Percentiles rank a stretch among this genome's conserved stretches.
Evolutionary conservation across 768 basidiomycete species (phyloP).

Genomic region (Aureoboletus auriporus): DNA sequence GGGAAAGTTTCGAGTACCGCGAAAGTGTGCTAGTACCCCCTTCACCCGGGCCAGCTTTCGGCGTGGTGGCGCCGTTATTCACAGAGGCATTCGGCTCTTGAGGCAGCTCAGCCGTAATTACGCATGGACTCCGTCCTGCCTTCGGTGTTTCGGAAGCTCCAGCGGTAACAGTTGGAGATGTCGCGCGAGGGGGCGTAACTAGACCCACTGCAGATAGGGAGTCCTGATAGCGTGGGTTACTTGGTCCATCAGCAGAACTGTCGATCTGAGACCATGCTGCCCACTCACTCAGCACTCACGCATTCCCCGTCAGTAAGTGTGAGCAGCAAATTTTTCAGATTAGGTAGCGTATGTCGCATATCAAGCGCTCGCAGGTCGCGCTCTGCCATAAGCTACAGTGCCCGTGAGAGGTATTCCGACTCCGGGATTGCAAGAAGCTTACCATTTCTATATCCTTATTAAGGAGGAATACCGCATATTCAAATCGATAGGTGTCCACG

Average conservation of each 20-base stretch:
- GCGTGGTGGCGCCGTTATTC: slow-evolving; percentile 56
- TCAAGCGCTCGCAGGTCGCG: slow-evolving; percentile 87
- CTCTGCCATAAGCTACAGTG: slow-evolving; percentile 78
- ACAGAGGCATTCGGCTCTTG: slow-evolving; percentile 40
- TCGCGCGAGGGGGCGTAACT: slow-evolving; percentile 19
- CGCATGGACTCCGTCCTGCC: slow-evolving; percentile 17
- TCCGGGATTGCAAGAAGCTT: slow-evolving; percentile 1
- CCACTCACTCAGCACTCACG: slow-evolving; percentile 42
- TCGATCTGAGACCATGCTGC: neutral
- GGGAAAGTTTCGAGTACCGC: slow-evolving; percentile 40
- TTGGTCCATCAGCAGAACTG: slow-evolving; percentile 13
- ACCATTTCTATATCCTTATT: slow-evolving; percentile 99
- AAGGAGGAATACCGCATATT: slow-evolving; percentile 93
- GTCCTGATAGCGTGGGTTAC: slow-evolving; percentile 17
- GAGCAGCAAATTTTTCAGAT: slow-evolving; percentile 89
- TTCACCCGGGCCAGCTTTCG: slow-evolving; percentile 38
- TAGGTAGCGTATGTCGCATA: slow-evolving; percentile 93
- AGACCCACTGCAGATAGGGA: slow-evolving; percentile 21
- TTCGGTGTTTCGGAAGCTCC: slow-evolving; percentile 25
- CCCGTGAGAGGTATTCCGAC: slow-evolving; percentile 2
- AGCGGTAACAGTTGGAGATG: slow-evolving; percentile 11
- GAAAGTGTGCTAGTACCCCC: slow-evolving; percentile 26
- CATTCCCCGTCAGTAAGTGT: slow-evolving; percentile 75
- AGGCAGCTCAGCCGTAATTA: slow-evolving; percentile 18
- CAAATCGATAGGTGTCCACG: slow-evolving; percentile 94